Evolutionary conservation across 106 monocot species (phyloP).

Genomic region (Xerophyta viscosa): DNA sequence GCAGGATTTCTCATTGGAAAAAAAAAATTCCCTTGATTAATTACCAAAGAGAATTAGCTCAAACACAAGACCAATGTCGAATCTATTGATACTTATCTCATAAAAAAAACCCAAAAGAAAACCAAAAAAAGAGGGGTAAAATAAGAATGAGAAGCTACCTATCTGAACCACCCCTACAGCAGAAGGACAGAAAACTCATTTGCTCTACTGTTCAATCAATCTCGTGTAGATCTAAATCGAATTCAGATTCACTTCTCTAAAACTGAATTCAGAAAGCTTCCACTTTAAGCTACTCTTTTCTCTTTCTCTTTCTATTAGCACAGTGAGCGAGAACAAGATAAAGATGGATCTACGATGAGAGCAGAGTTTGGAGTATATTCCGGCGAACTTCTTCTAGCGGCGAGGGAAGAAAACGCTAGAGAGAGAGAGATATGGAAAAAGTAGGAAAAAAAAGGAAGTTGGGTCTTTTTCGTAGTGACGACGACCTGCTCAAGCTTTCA

Average conservation of each 20-base stretch:
- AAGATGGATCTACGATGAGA: background rate
- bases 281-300: background rate
- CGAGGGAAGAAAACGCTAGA: no score
- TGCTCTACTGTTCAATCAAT: constrained; percentile 2
- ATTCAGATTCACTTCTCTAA: background rate
- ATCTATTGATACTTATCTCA: background rate
- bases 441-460: no score
- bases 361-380: background rate
- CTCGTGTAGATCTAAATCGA: background rate
- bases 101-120: background rate
- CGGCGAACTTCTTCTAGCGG: no score
- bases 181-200: background rate
- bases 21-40: no score
- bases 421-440: no score
- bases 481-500: no score
- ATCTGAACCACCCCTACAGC: background rate
- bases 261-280: no score
- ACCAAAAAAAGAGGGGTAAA: background rate
- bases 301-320: background rate
- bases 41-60: no score
- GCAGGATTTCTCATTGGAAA: no score
- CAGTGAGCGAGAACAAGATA: background rate
- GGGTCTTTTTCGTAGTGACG: no score
- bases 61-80: background rate
- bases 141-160: background rate